phyloP scores from a whole-genome alignment of 2,329 filamentous ascomycete genomes.

The Aschersonia sp. region DNA sequence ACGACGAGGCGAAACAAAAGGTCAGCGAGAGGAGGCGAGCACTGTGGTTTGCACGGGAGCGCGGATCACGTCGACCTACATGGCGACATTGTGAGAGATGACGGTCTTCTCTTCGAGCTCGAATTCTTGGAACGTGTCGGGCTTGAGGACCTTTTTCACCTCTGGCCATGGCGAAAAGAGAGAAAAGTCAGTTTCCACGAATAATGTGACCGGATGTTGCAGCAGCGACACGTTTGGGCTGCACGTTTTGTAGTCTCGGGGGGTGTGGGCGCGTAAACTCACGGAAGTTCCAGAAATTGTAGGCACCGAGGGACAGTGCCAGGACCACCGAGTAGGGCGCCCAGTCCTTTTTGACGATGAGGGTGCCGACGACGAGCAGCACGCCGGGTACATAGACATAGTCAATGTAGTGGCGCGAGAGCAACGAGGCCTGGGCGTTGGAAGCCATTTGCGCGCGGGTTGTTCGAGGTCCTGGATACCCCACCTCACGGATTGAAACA shows the following conservation, averaged over 20 bases:
- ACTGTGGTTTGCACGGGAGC: not conserved
- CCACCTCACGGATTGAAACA: not conserved
- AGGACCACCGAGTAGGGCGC: conserved; percentile 53
- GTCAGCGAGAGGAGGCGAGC: not conserved
- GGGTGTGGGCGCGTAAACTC: conserved; percentile 18
- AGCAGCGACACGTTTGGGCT: too few relatives aligned
- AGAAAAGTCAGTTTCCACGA: too few relatives aligned
- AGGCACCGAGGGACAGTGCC: conserved; percentile 50
- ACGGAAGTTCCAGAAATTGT: conserved; percentile 61
- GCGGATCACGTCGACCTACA: conserved; percentile 36
- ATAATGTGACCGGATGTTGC: too few relatives aligned
- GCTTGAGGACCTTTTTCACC: conserved; percentile 71
- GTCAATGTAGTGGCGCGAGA: conserved; percentile 53
- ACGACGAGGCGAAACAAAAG: not conserved
- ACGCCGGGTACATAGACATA: conserved; percentile 74
- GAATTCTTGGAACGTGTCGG: conserved; percentile 79
- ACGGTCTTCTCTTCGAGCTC: conserved; percentile 88
- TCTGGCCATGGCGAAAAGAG: conserved; percentile 26
- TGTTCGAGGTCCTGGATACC: too few relatives aligned
- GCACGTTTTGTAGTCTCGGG: not conserved
- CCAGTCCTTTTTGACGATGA: conserved; percentile 69
- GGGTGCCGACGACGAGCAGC: conserved; percentile 60
- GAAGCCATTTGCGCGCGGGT: conserved; percentile 10
- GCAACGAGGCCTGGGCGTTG: conserved; percentile 12
- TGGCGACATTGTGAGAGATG: conserved; percentile 95